Conservation (phyloP, 106 monocot genomes). For the Amphibolis antarctica region DNA sequence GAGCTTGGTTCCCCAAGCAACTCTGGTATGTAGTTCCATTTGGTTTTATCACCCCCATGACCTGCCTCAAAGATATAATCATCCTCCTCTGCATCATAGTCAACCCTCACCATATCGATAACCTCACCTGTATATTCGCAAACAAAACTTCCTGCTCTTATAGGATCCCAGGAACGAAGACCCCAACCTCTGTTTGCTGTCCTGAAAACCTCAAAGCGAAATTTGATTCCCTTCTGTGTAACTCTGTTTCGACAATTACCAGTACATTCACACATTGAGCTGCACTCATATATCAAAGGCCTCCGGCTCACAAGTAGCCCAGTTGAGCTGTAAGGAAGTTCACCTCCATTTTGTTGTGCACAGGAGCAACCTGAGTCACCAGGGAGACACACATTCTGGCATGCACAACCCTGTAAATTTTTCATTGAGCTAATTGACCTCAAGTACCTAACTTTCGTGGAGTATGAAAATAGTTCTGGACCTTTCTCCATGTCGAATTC, state of each 20-base stretch:
- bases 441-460: conserved; percentile 26
- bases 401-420: conserved; percentile 36
- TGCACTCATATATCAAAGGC: conserved; percentile 55
- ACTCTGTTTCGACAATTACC: conserved; percentile 47
- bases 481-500: conserved; percentile 56
- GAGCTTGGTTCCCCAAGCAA: conserved; percentile 45
- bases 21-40: conserved; percentile 72
- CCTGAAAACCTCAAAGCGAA: conserved; percentile 72
- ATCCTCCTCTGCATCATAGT: conserved; percentile 36
- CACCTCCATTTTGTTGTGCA: conserved; percentile 39
- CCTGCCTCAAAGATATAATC: conserved; percentile 49
- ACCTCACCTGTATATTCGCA: conserved; percentile 73
- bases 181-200: conserved; percentile 65
- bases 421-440: conserved; percentile 16
- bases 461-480: conserved; percentile 47
- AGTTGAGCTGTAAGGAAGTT: conserved; percentile 53
- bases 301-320: conserved; percentile 58
- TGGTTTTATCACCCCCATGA: conserved; percentile 34
- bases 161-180: conserved; percentile 70
- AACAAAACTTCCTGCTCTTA: conserved; percentile 59
- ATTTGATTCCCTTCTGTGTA: conserved; percentile 47
- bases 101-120: conserved; percentile 23
- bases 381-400: conserved; percentile 46
- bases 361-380: conserved; percentile 53
- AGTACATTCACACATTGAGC: conserved; percentile 36